Evolutionary conservation across 257 asterid species (phyloP).

Genomic region (Asclepias syriaca): DNA sequence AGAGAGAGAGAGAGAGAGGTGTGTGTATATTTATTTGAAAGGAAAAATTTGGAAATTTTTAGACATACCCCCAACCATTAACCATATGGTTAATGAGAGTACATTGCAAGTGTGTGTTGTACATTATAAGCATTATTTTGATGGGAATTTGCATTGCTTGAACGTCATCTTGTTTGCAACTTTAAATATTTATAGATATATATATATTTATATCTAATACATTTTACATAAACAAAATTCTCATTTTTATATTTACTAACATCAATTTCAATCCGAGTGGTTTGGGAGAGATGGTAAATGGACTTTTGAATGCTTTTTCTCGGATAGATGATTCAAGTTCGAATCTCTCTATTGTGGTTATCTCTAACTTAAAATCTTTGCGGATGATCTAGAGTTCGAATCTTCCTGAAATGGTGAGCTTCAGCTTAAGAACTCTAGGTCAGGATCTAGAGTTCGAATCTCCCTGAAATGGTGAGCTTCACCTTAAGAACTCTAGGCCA

Average conservation of each 20-base stretch:
- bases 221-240: not conserved
- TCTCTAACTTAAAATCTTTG: too few species aligned
- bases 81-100: not conserved
- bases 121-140: constrained; percentile 16
- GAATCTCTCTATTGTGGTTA: too few species aligned
- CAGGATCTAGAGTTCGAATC: too few species aligned
- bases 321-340: too few species aligned
- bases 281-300: too few species aligned
- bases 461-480: too few species aligned
- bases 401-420: too few species aligned
- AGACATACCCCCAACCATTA: not conserved
- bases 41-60: constrained; percentile 14
- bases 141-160: not conserved
- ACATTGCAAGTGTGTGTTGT: constrained; percentile 14
- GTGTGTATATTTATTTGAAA: constrained; percentile 21
- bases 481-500: too few species aligned
- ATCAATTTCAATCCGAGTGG: not conserved
- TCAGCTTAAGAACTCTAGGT: too few species aligned
- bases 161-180: not conserved
- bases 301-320: too few species aligned
- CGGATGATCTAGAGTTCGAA: too few species aligned
- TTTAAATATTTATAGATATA: not conserved
- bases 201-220: not conserved
- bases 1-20: constrained; percentile 15
- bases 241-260: too few species aligned